Percentiles rank a stretch among this genome's conserved stretches.
These are phyloP conservation scores for Trichoderma atrobrunneum DNA, from an alignment of 2,329 filamentous ascomycete genomes.

Conservation along the genomic window DNA sequence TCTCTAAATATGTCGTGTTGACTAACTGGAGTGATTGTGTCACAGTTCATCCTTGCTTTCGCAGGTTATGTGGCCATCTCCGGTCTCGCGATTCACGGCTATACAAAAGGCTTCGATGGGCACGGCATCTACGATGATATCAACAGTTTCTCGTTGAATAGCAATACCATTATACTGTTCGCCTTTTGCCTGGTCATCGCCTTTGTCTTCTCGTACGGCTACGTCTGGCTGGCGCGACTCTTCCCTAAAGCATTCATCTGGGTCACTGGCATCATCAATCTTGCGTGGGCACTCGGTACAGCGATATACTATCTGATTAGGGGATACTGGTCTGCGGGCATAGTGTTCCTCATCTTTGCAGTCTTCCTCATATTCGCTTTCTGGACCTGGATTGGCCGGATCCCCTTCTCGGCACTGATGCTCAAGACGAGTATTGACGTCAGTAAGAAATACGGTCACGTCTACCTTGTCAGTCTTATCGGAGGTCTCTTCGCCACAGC, in stretches of 20 bases:
- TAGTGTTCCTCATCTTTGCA: conserved; percentile 77
- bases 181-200: conserved; percentile 72
- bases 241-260: conserved; percentile 92
- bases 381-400: conserved; percentile 82
- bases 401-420: conserved; percentile 90
- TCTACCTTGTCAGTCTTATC: conserved; percentile 80
- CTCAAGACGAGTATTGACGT: conserved; percentile 82
- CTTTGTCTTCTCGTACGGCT: conserved; percentile 70
- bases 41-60: conserved; percentile 67
- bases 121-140: conserved; percentile 68
- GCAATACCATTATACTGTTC: conserved; percentile 85
- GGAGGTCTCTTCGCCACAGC: conserved; percentile 74
- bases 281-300: conserved; percentile 78
- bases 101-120: conserved; percentile 61
- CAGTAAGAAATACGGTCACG: conserved; percentile 77
- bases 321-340: conserved; percentile 77
- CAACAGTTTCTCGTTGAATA: conserved; percentile 68
- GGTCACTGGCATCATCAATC: conserved; percentile 86
- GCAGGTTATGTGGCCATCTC: conserved; percentile 74
- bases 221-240: conserved; percentile 70
- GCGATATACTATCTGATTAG: conserved; percentile 80
- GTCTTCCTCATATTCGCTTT: conserved; percentile 47
- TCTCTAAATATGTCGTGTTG: neutral
- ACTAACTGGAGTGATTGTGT: neutral
- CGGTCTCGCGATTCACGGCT: conserved; percentile 71